Conservation (phyloP, 2,329 filamentous ascomycete genomes). For the Immersiporthe knoxdaviesiana region DNA sequence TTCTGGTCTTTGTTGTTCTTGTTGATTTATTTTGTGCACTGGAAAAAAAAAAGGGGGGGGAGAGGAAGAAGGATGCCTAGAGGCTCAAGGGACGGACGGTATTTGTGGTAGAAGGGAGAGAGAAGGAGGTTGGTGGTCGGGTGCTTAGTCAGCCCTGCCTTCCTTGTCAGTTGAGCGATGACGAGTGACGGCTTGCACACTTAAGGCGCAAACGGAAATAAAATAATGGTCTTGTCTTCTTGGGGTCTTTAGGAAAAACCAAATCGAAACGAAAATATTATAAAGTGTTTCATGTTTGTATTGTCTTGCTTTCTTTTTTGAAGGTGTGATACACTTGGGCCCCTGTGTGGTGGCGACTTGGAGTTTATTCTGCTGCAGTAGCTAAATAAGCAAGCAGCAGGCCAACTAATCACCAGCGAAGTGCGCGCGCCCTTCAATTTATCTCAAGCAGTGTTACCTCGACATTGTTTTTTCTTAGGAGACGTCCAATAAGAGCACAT, state of each 20-base stretch:
- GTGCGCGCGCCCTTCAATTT: not conserved
- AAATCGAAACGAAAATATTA: not conserved
- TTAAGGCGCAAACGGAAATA: constrained; percentile 5
- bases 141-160: not conserved
- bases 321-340: not conserved
- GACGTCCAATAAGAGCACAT: not conserved
- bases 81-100: not conserved
- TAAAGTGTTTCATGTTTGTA: no score
- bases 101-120: not conserved
- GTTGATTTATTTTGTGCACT: constrained; percentile 6
- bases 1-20: not conserved
- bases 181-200: constrained; percentile 25
- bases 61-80: not conserved
- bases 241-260: constrained; percentile 21
- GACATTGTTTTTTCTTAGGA: not conserved
- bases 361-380: not conserved
- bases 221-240: constrained; percentile 26
- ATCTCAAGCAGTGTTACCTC: no score
- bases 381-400: no score
- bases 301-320: no score
- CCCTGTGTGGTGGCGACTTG: not conserved
- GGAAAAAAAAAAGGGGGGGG: not conserved
- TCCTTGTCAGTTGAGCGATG: not conserved
- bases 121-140: not conserved
- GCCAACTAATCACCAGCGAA: no score